Evolutionary conservation across 805 yeast genomes (phyloP), one percentile per base, ranked within the genome.

Genomic region (Nakazawaea siamensis): DNA sequence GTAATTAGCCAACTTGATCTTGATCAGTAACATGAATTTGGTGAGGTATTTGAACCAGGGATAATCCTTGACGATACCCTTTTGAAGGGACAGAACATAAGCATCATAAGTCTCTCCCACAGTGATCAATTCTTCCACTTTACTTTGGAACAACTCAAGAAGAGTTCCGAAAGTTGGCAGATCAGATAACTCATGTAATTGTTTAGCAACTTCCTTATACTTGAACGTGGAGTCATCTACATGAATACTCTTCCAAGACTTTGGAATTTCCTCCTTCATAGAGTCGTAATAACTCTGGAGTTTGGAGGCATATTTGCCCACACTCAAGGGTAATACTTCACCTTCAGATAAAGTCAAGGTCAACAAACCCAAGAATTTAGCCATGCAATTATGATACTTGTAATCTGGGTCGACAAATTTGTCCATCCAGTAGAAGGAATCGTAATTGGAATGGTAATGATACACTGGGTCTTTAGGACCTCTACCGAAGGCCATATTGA

Each of bases 11-110:
- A 70, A 51, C 38, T 78, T 70, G 38, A 80, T 61, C 36, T 69
- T 68, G 12, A 80, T 68, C 33, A 76, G 78, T 4, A 76, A 62
- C 33, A 60, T 66, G 24, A 83, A 49, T 53, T 85, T 85, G 43
- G 64, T 69, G 43, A 64, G 68, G 34, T 68, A 58, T 42, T 68
- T 63, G 60, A 79, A 85, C 87, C 95, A 81, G 1, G 96, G 87
- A 46, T 71, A 80, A 46, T 85, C 97, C 28, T 66, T 58, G 1
- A 65, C 55, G 36, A 77, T 70, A 23, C 68, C 64, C 2, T 58
- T 55, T 42, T 73, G 76, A 18, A 84, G 60, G 2, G 61, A 51
- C 3, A 48, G 47, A 14, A 68, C 65, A 41, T 65, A 64, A 2
- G 44, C 47, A 45, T 82, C 88, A 45, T 70, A 79, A 2, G 44